Conservation (phyloP, 306 rosid species). For the Sindora glabra region DNA sequence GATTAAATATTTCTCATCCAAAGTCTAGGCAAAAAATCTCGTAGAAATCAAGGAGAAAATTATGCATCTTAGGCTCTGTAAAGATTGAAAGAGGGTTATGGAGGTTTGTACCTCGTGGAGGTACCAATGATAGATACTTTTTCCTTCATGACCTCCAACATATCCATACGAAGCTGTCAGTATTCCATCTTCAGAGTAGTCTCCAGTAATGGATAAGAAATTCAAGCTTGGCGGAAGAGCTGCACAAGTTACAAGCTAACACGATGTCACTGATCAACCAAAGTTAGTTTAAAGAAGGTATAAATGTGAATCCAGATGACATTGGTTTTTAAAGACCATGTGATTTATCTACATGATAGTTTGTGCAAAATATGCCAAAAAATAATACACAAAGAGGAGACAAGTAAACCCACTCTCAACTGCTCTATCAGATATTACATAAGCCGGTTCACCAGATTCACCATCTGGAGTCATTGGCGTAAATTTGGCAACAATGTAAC, state of each 20-base stretch:
- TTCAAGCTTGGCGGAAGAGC: slow-evolving; percentile 98
- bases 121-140: slow-evolving; percentile 84
- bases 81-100: too few species aligned
- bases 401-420: slow-evolving; percentile 71
- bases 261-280: neutral
- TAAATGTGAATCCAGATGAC: neutral
- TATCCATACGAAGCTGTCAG: slow-evolving; percentile 98
- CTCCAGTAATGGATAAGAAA: slow-evolving; percentile 93
- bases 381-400: slow-evolving; percentile 1
- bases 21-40: neutral
- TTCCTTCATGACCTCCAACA: slow-evolving; percentile 97
- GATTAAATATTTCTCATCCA: too few species aligned
- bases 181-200: slow-evolving; percentile 72
- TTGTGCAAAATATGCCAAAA: slow-evolving; percentile 1
- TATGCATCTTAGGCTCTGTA: neutral
- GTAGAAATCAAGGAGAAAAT: neutral
- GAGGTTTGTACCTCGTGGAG: slow-evolving; percentile 69
- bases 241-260: slow-evolving; percentile 30
- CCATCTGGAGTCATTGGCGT: slow-evolving; percentile 83
- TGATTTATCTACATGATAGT: neutral
- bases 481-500: slow-evolving; percentile 72
- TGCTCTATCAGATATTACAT: slow-evolving; percentile 58
- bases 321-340: neutral
- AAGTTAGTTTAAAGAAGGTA: neutral
- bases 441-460: slow-evolving; percentile 83